Percentiles rank a stretch among this genome's conserved stretches.
phyloP scores from a whole-genome alignment of 345 rosid genomes.

The Eutrema japonicum region DNA sequence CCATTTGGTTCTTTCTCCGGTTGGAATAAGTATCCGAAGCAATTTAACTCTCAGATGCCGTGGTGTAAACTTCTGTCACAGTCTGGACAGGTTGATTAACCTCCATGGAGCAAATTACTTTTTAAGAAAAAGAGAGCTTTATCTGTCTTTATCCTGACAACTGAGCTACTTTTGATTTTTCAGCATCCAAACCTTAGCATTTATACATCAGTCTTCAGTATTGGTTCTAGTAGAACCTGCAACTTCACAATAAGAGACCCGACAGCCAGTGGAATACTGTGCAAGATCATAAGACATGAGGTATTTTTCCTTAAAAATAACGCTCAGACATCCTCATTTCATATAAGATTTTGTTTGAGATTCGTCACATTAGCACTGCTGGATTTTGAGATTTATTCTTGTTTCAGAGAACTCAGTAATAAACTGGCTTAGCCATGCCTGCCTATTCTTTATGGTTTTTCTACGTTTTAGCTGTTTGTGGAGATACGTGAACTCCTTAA shows the following conservation, averaged over 20 bases:
- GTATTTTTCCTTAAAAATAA: slow-evolving; percentile 40
- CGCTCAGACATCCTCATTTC: slow-evolving; percentile 1
- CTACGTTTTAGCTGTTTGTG: slow-evolving; percentile 30
- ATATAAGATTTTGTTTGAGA: background rate
- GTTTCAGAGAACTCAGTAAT: background rate
- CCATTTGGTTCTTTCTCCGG: slow-evolving; percentile 55
- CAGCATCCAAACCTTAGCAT: slow-evolving; percentile 71
- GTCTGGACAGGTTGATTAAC: slow-evolving; percentile 62
- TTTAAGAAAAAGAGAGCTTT: background rate
- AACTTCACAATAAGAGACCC: slow-evolving; percentile 58
- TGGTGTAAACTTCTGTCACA: slow-evolving; percentile 84
- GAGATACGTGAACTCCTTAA: slow-evolving; percentile 57
- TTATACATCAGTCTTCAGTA: slow-evolving; percentile 46
- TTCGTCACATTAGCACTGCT: slow-evolving; percentile 7
- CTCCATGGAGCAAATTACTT: background rate
- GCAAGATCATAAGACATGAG: slow-evolving; percentile 72
- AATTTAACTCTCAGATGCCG: slow-evolving; percentile 47
- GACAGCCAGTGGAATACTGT: slow-evolving; percentile 49
- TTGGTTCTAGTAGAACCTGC: slow-evolving; percentile 69
- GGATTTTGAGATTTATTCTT: slow-evolving; percentile 3
- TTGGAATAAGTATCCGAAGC: slow-evolving; percentile 55
- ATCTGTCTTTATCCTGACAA: background rate
- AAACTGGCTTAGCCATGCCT: background rate
- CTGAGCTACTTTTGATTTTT: slow-evolving; percentile 28
- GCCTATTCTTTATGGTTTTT: slow-evolving; percentile 11